Base-by-base conservation (phyloP, 257 asterid genomes). In the Ligustrum vulgare region DNA sequence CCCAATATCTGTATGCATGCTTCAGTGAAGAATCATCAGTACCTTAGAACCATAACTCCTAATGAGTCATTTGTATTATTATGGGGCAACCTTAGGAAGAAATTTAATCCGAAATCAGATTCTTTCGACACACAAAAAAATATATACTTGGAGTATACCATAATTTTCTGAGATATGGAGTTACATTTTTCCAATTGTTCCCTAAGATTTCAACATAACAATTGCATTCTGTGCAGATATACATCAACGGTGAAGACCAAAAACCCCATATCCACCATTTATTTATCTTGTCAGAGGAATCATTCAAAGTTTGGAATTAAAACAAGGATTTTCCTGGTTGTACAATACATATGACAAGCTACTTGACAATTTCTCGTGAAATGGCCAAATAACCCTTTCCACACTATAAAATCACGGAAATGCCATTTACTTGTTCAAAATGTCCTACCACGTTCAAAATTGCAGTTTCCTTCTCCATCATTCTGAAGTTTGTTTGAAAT, bases 211-310 rank as follows among this genome's bases (percentile, higher is more conserved):
- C 91, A 51, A 85, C 79, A 83, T 87, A 6, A 73, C 39, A 25
- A 85, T 36, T 41, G 91, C 87, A 51, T 41, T 74, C 70, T 87
- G 89, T 6, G 83, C 87, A 58, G n/a, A n/a, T n/a, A n/a, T 87
- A 87, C 90, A 82, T 87, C 32, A 83, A 1, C 0, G 91, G 78
- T 74, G 78, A 74, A 41, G 68, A 32, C 78, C 72, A 74, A 20
- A 41, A 74, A 31, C 78, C 78, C 78, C 78, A 74, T 23, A 8
- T 31, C 72, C 70, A 28, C 78, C 78, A 65, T 31, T 74, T 74
- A 13, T 74, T 64, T 28, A 74, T 65, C 37, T 43, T 74, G 51
- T 74, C 78, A 64, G 43, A 65, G 54, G 62, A 60, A 25, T 22
- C 66, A 23, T 8, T 16, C 32, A 8, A 22, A n/a, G 13, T 23